Evolutionary conservation across 192 early-diverging fungal genomes (phyloP), one percentile per base, ranked within the genome.

Genomic region (Gryganskiella cystojenkinii): DNA sequence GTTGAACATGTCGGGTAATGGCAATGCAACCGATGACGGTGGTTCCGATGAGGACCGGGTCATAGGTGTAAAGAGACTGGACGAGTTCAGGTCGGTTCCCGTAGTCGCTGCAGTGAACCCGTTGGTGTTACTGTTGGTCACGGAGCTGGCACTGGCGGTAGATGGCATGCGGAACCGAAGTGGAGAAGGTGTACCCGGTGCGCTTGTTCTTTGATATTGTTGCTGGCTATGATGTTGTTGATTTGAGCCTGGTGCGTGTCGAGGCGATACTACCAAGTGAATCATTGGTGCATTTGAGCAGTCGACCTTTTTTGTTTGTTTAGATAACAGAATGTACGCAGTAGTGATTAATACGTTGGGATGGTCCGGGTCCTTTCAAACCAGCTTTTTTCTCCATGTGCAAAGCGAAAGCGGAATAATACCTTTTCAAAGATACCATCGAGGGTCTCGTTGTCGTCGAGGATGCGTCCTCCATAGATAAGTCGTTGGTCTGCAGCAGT

Each of bases 351-450:
- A 34, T 47, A 33, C 53, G 7, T 55, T 8, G 10, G 30, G 24
- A 27, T 55, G 30, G 0, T 22, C n/a, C 24, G 44, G 11, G 44
- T 19, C 1, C 19, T 45, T n/a, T n/a, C n/a, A n/a, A n/a, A n/a
- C n/a, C n/a, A n/a, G 44, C 3, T 19, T 45, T 45, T 45, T 1
- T 45, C 44, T 45, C 24, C 5, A 2, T 2, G 5, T 1, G n/a
- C 19, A 22, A 52, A 22, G 10, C 14, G 25, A 7, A 42, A 43
- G 14, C 7, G 2, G 2, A 6, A 27, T 13, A 11, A 51, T 63
- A 75, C 71, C 71, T 75, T 75, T 13, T 75, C 71, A 65, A 73
- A 73, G 47, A 73, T 46, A 33, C 27, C 46, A 15, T 59, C 62
- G 5, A 73, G 37, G 2, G 71, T 65, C 25, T 73, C 71, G 45